phyloP scores from a whole-genome alignment of 371 early-diverging fungal species.

The Apophysomyces sp. region DNA sequence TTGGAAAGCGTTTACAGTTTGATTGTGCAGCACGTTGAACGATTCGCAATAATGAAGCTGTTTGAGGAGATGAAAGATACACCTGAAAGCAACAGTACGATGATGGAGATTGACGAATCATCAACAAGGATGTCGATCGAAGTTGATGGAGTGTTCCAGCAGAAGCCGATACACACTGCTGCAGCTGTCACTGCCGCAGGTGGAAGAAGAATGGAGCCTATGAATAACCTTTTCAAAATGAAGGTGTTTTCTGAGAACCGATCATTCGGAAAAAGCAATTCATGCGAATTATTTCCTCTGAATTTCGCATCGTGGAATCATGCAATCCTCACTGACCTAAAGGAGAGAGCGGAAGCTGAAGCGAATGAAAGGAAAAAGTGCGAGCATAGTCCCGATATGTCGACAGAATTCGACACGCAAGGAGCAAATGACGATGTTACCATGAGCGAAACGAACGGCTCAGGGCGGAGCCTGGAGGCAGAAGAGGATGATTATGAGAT shows the following conservation, averaged over 20 bases:
- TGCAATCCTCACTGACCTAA: neutral
- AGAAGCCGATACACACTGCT: constrained; percentile 10
- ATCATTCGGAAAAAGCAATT: neutral
- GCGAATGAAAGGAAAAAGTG: constrained; percentile 13
- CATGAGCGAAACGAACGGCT: neutral
- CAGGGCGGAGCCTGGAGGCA: neutral
- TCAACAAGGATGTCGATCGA: neutral
- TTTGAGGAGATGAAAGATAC: constrained; percentile 9
- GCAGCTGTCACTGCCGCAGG: constrained; percentile 18
- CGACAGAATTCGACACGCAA: neutral
- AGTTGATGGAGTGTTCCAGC: neutral
- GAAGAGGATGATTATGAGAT: constrained; percentile 7
- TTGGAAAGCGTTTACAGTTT: constrained; percentile 7
- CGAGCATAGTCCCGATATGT: neutral
- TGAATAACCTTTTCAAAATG: constrained; percentile 16
- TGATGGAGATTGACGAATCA: neutral
- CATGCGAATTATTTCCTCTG: neutral
- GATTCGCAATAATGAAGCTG: constrained; percentile 12
- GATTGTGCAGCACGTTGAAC: constrained; percentile 13
- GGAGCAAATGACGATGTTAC: neutral
- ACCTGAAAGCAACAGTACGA: neutral
- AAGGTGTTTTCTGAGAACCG: constrained; percentile 9
- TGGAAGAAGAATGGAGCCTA: constrained; percentile 11
- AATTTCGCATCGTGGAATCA: neutral
- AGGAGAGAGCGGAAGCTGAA: constrained; percentile 18